Percentiles rank a stretch among this genome's conserved stretches.
phyloP scores from a whole-genome alignment of 176 grass and related monocot species.

The Cenchrus americanus region DNA sequence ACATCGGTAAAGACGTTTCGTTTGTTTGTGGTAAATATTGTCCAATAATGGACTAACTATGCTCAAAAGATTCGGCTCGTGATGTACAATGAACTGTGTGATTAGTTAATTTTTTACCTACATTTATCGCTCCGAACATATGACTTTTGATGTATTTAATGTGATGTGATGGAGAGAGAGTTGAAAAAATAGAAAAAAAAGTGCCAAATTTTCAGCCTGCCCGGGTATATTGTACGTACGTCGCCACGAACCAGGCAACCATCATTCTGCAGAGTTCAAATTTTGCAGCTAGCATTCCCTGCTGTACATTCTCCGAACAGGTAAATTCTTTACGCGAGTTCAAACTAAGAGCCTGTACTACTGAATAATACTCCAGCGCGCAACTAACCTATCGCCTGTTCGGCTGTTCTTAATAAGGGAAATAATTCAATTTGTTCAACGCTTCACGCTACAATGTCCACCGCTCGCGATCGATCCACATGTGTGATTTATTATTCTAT shows the following conservation, averaged over 20 bases:
- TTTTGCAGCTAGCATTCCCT: neutral
- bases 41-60: too few species aligned
- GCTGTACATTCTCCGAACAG: neutral
- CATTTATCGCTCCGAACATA: too few species aligned
- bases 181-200: too few species aligned
- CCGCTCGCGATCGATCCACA: neutral
- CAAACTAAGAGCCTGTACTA: neutral
- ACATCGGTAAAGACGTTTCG: too few species aligned
- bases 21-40: too few species aligned
- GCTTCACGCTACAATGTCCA: slow-evolving; percentile 3
- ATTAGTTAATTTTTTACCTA: too few species aligned
- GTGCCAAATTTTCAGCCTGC: too few species aligned
- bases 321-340: neutral
- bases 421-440: neutral
- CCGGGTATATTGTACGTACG: neutral
- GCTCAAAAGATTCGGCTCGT: too few species aligned
- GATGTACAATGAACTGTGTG: too few species aligned
- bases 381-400: too few species aligned
- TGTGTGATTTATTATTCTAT: neutral
- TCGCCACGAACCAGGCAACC: neutral
- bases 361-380: neutral
- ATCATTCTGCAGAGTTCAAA: neutral
- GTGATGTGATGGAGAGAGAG: too few species aligned
- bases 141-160: too few species aligned
- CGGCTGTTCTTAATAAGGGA: neutral